Percentiles rank a stretch among this genome's conserved stretches.
These are phyloP conservation scores for Cichorium intybus DNA, from an alignment of 140 eudicot species.

Conservation along the genomic window DNA sequence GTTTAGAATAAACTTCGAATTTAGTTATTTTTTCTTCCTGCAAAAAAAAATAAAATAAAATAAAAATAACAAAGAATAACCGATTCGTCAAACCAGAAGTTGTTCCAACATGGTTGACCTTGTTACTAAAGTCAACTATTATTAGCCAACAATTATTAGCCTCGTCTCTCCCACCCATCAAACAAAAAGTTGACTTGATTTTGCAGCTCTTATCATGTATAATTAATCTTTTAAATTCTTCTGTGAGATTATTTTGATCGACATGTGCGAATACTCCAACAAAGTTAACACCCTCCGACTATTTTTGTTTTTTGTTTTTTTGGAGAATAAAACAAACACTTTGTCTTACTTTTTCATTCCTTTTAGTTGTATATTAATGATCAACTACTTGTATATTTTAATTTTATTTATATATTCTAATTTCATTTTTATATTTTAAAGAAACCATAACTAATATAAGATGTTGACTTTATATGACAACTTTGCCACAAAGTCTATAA, in stretches of 20 bases:
- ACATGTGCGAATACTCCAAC: constrained; percentile 7
- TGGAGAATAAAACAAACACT: background rate
- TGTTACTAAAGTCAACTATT: background rate
- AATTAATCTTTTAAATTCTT: no score
- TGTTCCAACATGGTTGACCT: constrained; percentile 10
- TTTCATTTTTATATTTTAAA: no score
- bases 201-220: no score
- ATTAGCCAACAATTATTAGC: no score
- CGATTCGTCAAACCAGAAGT: background rate
- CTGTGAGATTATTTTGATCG: no score
- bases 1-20: no score
- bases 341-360: background rate
- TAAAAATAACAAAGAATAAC: no score
- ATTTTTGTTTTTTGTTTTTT: background rate
- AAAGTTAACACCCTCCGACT: background rate
- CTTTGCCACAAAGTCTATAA: no score
- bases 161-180: background rate
- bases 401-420: no score
- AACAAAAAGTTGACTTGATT: constrained; percentile 8
- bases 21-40: no score
- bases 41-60: no score
- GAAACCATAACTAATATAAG: background rate
- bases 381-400: background rate
- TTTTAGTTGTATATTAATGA: background rate
- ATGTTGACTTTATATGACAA: no score